Base-by-base conservation (phyloP, 805 yeast species). In the Candida insectalens region DNA sequence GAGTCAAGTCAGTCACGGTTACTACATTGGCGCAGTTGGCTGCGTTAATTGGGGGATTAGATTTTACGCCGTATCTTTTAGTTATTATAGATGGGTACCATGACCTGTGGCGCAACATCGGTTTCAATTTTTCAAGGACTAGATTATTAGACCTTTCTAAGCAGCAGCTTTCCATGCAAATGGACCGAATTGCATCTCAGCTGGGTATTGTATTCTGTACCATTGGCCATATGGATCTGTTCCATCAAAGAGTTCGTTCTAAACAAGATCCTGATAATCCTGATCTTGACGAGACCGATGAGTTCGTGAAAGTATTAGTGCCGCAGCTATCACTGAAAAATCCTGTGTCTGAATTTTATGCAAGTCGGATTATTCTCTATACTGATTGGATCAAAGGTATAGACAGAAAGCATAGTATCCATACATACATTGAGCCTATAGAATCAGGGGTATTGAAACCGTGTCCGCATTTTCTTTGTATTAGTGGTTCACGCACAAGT, bases 61-160 rank as follows among this genome's bases (percentile, higher is more conserved):
- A 47, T n/a, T 39, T 43, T 31, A 13, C 34, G 4, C 6, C 17
- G 5, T 55, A 45, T 29, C 45, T 42, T 8, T 27, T 53, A 28
- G 38, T 55, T 2, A 25, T 56, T 4, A 34, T 56, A 2, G 59
- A 54, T 25, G 51, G 50, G 13, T 56, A 55, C 36, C 50, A 50
- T 25, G 41, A 27, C 3, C 26, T 51, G 5, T 53, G 48, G 35
- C 45, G 49, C 18, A 21, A 21, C 10, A 21, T 8, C 23, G 12
- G 23, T 21, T 7, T 7, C 23, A 7, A 21, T 7, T 7, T 21
- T 12, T 21, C 23, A 7, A 21, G 10, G 10, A 21, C 12, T 12
- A 21, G 10, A 7, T 21, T 12, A 7, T 21, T 12, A 12, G 12
- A 8, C 23, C 7, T 7, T 7, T 21, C 23, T 21, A 8, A 8